Conservation (phyloP, 2,329 filamentous ascomycete genomes). For the Coniochaeta sp. region DNA sequence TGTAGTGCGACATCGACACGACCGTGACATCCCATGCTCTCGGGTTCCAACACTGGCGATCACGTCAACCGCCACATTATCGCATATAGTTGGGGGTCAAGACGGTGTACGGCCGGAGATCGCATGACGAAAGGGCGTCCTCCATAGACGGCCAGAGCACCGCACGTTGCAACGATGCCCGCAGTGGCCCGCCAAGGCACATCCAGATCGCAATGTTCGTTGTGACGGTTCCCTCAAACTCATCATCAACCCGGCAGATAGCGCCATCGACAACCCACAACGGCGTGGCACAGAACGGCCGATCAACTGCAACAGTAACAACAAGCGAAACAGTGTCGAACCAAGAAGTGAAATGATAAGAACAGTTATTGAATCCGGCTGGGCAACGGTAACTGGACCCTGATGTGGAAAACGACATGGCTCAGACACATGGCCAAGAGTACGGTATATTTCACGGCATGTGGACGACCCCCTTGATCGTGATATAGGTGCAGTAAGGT, state of each 20-base stretch:
- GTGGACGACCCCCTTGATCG: neutral
- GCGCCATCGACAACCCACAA: slow-evolving; percentile 2
- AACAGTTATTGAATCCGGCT: neutral
- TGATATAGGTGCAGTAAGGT: slow-evolving; percentile 2
- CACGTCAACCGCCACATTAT: neutral
- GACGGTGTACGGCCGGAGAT: neutral
- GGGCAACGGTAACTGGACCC: neutral
- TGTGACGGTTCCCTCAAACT: neutral
- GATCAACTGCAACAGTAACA: neutral
- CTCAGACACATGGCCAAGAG: neutral
- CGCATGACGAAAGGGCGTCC: neutral
- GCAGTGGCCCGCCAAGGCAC: too few relatives aligned
- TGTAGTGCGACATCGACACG: neutral
- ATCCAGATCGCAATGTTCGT: neutral
- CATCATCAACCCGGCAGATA: slow-evolving; percentile 2
- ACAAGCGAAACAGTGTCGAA: neutral
- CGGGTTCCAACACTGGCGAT: neutral
- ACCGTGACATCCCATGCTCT: neutral
- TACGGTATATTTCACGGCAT: slow-evolving; percentile 1
- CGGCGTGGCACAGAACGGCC: neutral
- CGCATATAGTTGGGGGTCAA: neutral
- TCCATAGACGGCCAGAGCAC: neutral
- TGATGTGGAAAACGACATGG: neutral
- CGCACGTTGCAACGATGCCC: neutral
- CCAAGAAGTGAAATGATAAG: neutral